Evolutionary conservation across 768 basidiomycete genomes (phyloP).

Genomic region (Floccularia luteovirens): DNA sequence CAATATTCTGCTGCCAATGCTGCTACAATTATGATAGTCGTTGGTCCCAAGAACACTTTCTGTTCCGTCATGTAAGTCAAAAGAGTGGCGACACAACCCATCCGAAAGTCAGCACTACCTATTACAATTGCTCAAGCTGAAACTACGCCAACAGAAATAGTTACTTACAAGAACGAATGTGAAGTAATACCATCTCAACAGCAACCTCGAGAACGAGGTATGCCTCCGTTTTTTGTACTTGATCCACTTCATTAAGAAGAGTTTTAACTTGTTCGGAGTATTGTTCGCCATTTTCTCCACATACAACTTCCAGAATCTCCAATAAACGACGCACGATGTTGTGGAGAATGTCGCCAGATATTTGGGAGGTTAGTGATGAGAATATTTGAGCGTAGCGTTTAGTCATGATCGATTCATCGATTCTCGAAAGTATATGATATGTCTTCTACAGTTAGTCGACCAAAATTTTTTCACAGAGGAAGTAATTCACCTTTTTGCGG

Average conservation of each 20-base stretch:
- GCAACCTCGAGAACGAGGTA: slow-evolving; percentile 44
- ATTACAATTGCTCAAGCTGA: no score
- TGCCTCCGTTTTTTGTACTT: slow-evolving; percentile 18
- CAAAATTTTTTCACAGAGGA: neutral
- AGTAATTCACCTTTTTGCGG: slow-evolving; percentile 36
- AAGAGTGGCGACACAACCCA: slow-evolving; percentile 35
- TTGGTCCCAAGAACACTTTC: slow-evolving; percentile 36
- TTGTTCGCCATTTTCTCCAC: slow-evolving; percentile 41
- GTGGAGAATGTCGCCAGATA: slow-evolving; percentile 27
- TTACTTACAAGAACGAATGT: slow-evolving; percentile 40
- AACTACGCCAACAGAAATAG: slow-evolving; percentile 2
- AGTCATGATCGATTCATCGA: slow-evolving; percentile 54
- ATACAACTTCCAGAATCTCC: slow-evolving; percentile 44
- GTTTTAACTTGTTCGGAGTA: slow-evolving; percentile 49
- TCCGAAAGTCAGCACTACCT: slow-evolving; percentile 27
- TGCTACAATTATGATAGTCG: slow-evolving; percentile 56
- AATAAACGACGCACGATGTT: slow-evolving; percentile 36
- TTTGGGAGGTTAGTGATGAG: slow-evolving; percentile 22
- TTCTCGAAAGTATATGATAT: slow-evolving; percentile 42
- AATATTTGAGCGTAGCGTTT: slow-evolving; percentile 42
- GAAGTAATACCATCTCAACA: slow-evolving; percentile 47
- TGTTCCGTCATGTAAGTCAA: slow-evolving; percentile 35
- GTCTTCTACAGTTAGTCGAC: slow-evolving; percentile 37
- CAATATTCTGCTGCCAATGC: slow-evolving; percentile 48
- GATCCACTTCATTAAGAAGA: slow-evolving; percentile 30